Conservation (phyloP, 1,284 basidiomycete species). For the Quambalaria eucalypti region DNA sequence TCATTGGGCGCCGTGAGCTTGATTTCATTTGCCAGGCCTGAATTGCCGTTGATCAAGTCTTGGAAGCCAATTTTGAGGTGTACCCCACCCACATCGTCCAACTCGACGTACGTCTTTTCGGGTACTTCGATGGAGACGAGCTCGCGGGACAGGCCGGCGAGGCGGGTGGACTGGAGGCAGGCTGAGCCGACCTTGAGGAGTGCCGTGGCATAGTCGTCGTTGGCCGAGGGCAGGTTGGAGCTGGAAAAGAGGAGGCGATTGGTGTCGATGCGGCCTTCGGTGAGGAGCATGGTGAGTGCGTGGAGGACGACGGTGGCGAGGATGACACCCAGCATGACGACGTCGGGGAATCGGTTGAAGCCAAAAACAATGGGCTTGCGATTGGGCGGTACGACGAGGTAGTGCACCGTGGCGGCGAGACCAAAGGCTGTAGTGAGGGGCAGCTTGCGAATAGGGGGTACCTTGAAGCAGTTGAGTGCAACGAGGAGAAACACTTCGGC, state of each 20-base stretch:
- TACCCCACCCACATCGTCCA: conserved; percentile 8
- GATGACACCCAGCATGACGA: conserved; percentile 22
- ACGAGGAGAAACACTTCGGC: conserved; percentile 21
- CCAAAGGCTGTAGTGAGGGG: conserved; percentile 27
- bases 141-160: conserved; percentile 30
- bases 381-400: conserved; percentile 12
- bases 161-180: conserved; percentile 37
- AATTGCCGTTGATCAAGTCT: not conserved
- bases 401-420: conserved; percentile 22
- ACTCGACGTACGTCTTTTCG: conserved; percentile 33
- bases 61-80: not conserved
- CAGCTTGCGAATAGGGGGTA: conserved; percentile 20
- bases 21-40: conserved; percentile 21
- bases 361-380: conserved; percentile 33
- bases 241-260: conserved; percentile 23
- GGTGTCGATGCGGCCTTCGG: conserved; percentile 17
- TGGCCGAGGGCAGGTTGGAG: conserved; percentile 20
- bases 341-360: conserved; percentile 27
- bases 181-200: conserved; percentile 39
- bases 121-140: conserved; percentile 21
- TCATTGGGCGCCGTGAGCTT: not conserved
- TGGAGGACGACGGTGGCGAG: conserved; percentile 28
- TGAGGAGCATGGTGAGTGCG: conserved; percentile 31
- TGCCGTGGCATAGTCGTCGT: conserved; percentile 37
- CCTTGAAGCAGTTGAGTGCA: not conserved